Percentiles rank a stretch among this genome's conserved stretches.
Conservation (phyloP, 345 rosid species). For the Cardiospermum halicacabum region DNA sequence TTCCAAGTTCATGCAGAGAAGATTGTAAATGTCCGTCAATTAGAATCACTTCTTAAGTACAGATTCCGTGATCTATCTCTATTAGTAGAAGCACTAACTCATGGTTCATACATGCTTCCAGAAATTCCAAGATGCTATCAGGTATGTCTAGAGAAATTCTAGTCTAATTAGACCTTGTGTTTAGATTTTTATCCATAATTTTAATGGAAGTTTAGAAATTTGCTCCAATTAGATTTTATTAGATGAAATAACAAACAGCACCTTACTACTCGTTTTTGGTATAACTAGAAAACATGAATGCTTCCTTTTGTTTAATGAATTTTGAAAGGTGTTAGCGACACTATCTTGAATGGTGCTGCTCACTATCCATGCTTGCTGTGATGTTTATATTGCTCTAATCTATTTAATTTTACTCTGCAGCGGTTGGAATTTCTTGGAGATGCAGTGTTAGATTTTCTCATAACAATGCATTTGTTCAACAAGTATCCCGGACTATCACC, state of each 20-base stretch:
- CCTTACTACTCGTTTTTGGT: no score
- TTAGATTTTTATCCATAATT: no score
- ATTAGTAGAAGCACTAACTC: slow-evolving; percentile 86
- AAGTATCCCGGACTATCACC: slow-evolving; percentile 68
- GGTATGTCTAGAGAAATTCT: slow-evolving; percentile 35
- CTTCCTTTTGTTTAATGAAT: neutral
- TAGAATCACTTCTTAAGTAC: slow-evolving; percentile 59
- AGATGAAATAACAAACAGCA: no score
- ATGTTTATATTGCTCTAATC: neutral
- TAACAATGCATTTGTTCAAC: slow-evolving; percentile 52
- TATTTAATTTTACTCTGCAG: slow-evolving; percentile 31
- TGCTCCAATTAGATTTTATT: no score
- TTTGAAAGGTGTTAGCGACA: neutral
- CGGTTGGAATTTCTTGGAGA: slow-evolving; percentile 95
- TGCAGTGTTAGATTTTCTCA: slow-evolving; percentile 69
- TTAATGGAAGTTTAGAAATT: no score
- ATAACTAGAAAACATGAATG: neutral
- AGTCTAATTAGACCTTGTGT: no score
- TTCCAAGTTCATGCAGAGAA: slow-evolving; percentile 29
- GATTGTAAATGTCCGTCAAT: slow-evolving; percentile 34
- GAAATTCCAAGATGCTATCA: slow-evolving; percentile 88
- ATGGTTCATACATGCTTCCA: slow-evolving; percentile 90
- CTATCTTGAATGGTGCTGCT: neutral
- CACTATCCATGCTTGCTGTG: neutral
- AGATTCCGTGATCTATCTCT: slow-evolving; percentile 55